Percentiles rank a stretch among this genome's conserved stretches.
Evolutionary conservation across 2,329 filamentous ascomycete species (phyloP).

Genomic region (Hymenoscyphus albidus): DNA sequence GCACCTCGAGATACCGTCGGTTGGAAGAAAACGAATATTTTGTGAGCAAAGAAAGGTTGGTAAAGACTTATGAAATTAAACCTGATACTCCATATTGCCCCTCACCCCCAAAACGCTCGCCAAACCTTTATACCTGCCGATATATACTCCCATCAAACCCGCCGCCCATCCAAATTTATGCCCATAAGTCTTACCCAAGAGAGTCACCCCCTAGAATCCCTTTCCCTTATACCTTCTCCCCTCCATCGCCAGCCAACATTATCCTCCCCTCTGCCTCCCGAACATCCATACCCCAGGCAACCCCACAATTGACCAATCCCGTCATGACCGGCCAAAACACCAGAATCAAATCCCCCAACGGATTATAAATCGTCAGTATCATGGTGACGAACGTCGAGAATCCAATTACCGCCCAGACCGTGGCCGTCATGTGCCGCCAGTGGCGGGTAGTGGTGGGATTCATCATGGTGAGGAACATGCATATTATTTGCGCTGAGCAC

Average conservation of each 20-base stretch:
- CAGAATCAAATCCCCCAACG: neutral
- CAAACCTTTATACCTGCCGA: neutral
- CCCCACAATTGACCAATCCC: neutral
- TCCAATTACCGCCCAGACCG: neutral
- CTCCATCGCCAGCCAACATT: neutral
- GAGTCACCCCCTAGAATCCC: too few relatives aligned
- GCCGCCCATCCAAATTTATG: neutral
- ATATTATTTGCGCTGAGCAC: neutral
- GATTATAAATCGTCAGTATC: neutral
- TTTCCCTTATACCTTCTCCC: neutral
- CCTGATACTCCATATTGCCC: neutral
- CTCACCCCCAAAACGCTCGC: neutral
- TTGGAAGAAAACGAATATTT: too few relatives aligned
- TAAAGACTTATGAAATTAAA: neutral
- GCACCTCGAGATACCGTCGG: too few relatives aligned
- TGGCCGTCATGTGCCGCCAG: neutral
- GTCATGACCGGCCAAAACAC: conserved; percentile 5
- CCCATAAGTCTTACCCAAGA: too few relatives aligned
- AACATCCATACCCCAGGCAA: neutral
- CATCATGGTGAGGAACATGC: neutral
- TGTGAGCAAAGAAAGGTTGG: too few relatives aligned
- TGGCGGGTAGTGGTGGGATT: neutral
- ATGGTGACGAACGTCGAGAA: neutral
- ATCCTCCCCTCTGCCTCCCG: neutral
- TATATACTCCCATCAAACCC: neutral